These are phyloP conservation scores for Yamadazyma triangularis DNA, from an alignment of 1,139 yeast genomes.

Conservation along the genomic window DNA sequence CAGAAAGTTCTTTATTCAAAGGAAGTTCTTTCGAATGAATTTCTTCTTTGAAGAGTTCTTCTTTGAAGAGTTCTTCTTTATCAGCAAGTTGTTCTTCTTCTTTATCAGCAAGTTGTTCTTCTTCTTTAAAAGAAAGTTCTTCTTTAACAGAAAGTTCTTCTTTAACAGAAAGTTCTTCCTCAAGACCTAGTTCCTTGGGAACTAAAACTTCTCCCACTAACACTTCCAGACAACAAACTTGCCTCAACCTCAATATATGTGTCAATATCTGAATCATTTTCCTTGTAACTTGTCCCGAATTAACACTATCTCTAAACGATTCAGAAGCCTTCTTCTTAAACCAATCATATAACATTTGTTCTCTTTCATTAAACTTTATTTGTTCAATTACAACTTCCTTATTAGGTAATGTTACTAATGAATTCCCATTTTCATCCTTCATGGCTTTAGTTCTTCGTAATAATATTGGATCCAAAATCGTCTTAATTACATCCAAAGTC, in stretches of 20 bases:
- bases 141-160: slow-evolving; percentile 10
- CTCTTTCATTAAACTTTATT: slow-evolving; percentile 62
- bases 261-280: slow-evolving; percentile 78
- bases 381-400: slow-evolving; percentile 70
- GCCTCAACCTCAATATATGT: slow-evolving; percentile 78
- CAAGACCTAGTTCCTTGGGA: no score
- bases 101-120: no score
- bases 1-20: slow-evolving; percentile 23
- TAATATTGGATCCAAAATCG: slow-evolving; percentile 79
- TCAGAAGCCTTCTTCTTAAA: slow-evolving; percentile 65
- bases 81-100: no score
- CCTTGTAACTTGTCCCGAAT: slow-evolving; percentile 66
- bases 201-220: slow-evolving; percentile 43
- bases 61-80: no score
- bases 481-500: slow-evolving; percentile 79
- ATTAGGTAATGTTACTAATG: slow-evolving; percentile 72
- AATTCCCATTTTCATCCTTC: slow-evolving; percentile 70
- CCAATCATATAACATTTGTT: slow-evolving; percentile 63
- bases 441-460: slow-evolving; percentile 84
- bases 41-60: no score
- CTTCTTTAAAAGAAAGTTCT: slow-evolving; percentile 9
- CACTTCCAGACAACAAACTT: slow-evolving; percentile 81
- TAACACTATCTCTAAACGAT: slow-evolving; percentile 59
- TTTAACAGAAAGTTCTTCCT: slow-evolving; percentile 25
- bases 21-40: no score